A percentile compares a stretch with the other conserved stretches of the same genome.
These are phyloP conservation scores for Allium cepa DNA, from an alignment of 106 monocot genomes.

Conservation along the genomic window DNA sequence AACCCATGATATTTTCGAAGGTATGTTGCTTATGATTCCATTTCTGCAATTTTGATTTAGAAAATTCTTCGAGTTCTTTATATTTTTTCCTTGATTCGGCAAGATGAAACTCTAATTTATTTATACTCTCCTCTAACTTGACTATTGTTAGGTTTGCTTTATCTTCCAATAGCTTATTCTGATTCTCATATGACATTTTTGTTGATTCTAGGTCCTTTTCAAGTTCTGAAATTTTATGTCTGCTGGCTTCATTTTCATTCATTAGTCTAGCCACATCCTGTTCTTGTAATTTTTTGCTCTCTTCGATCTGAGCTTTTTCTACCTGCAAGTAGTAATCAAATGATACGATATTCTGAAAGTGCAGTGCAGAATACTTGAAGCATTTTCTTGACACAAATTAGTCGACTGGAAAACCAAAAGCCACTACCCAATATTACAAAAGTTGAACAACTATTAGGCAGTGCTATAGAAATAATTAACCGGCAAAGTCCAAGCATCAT, in stretches of 20 bases:
- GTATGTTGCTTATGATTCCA: conserved; percentile 32
- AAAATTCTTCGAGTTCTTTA: conserved; percentile 34
- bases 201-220: conserved; percentile 41
- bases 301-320: conserved; percentile 28
- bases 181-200: conserved; percentile 32
- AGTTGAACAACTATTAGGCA: too few species aligned
- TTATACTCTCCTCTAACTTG: conserved; percentile 36
- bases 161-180: conserved; percentile 38
- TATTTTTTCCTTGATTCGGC: conserved; percentile 33
- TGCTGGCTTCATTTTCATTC: conserved; percentile 66
- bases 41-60: conserved; percentile 37
- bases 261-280: conserved; percentile 45
- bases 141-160: conserved; percentile 22
- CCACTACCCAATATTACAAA: too few species aligned
- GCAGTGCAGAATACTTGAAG: too few species aligned
- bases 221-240: conserved; percentile 47
- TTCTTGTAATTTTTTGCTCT: conserved; percentile 44
- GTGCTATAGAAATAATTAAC: too few species aligned
- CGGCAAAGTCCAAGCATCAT: too few species aligned
- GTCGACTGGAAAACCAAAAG: too few species aligned
- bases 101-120: conserved; percentile 30
- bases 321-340: not conserved
- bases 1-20: conserved; percentile 14
- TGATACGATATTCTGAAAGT: too few species aligned
- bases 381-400: too few species aligned